Evolutionary conservation across 192 early-diverging fungal genomes (phyloP).

Genomic region (Coemansia nantahalensis): DNA sequence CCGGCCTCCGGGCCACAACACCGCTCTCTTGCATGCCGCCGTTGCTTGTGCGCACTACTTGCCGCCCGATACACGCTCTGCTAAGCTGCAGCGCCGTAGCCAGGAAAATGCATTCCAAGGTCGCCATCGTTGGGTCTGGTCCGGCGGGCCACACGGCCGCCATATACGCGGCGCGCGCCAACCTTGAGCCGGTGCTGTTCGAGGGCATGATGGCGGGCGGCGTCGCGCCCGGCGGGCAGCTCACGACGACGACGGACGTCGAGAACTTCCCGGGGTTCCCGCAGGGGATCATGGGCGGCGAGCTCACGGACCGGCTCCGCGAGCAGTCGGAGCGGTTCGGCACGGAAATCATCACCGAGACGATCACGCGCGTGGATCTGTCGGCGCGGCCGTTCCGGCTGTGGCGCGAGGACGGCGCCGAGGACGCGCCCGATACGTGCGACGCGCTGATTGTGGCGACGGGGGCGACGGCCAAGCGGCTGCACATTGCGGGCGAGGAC

Average conservation of each 20-base stretch:
- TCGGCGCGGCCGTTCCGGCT: slow-evolving; percentile 78
- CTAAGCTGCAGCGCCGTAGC: too few species aligned
- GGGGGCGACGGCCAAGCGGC: slow-evolving; percentile 97
- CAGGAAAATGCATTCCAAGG: slow-evolving; percentile 42
- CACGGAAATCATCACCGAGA: slow-evolving; percentile 86
- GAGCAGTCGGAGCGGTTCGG: slow-evolving; percentile 85
- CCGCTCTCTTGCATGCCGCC: too few species aligned
- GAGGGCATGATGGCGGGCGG: slow-evolving; percentile 96
- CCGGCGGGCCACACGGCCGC: slow-evolving; percentile 98
- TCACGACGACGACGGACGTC: slow-evolving; percentile 95
- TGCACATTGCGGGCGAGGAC: slow-evolving; percentile 87
- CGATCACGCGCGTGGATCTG: slow-evolving; percentile 84
- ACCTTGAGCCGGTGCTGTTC: slow-evolving; percentile 89
- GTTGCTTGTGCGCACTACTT: too few species aligned
- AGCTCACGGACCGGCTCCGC: slow-evolving; percentile 84
- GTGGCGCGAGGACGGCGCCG: slow-evolving; percentile 73
- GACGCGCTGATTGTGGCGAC: slow-evolving; percentile 91
- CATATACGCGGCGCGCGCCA: slow-evolving; percentile 93
- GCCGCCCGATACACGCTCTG: too few species aligned
- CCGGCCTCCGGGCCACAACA: too few species aligned
- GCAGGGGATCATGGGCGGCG: slow-evolving; percentile 79
- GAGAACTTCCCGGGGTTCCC: slow-evolving; percentile 98
- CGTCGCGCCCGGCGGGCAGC: slow-evolving; percentile 74
- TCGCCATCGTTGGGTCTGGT: slow-evolving; percentile 84
- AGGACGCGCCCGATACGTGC: slow-evolving; percentile 69